Percentiles rank a stretch among this genome's conserved stretches.
phyloP scores from a whole-genome alignment of 106 monocot species.

The Dendrobium nobile region DNA sequence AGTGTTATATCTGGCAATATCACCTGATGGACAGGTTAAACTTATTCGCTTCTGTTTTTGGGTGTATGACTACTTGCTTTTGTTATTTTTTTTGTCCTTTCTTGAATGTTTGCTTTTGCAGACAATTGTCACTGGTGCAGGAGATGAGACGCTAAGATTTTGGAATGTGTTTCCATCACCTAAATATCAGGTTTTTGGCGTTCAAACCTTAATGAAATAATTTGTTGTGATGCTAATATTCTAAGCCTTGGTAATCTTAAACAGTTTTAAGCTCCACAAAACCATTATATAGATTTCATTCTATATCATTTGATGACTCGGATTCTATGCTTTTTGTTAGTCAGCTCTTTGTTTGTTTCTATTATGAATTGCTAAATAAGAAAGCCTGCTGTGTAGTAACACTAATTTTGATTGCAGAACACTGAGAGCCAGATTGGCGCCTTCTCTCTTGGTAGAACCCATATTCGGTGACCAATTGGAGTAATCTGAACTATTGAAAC shows the following conservation, averaged over 20 bases:
- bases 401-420: constrained; percentile 11
- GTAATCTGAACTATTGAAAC: not conserved
- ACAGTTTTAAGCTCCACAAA: not conserved
- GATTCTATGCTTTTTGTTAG: not conserved
- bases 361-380: not conserved
- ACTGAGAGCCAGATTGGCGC: constrained; percentile 17
- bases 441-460: constrained; percentile 19
- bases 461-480: constrained; percentile 18
- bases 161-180: constrained; percentile 95
- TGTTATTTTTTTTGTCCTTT: not conserved
- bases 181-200: constrained; percentile 60
- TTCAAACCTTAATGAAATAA: not conserved
- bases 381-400: not conserved
- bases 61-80: not conserved
- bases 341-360: not conserved
- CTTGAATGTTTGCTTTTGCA: constrained; percentile 21
- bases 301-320: not conserved
- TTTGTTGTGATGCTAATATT: not conserved
- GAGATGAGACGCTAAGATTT: constrained; percentile 89
- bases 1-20: constrained; percentile 90
- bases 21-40: constrained; percentile 93
- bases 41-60: not conserved
- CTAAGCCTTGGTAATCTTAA: no score
- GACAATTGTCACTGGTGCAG: constrained; percentile 98
- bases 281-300: not conserved